phyloP scores from a whole-genome alignment of 257 asterid species.

The Cynanchum wilfordii region DNA sequence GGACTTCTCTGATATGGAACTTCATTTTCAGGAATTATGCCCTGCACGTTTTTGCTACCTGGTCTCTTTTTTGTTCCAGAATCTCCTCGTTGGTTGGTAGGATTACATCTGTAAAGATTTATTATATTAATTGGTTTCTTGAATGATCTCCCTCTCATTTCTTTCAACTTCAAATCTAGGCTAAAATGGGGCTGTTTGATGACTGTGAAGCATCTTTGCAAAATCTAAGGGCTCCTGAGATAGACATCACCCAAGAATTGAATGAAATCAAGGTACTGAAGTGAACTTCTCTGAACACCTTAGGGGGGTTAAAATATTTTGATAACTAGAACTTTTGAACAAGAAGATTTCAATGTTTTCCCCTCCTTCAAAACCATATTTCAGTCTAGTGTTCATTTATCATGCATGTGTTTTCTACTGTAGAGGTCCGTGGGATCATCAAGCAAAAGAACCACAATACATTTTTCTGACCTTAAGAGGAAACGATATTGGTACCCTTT shows the following conservation, averaged over 20 bases:
- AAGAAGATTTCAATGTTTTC: neutral
- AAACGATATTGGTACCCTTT: slow-evolving; percentile 72
- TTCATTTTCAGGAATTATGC: slow-evolving; percentile 53
- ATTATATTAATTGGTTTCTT: slow-evolving; percentile 8
- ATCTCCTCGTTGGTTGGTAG: slow-evolving; percentile 98
- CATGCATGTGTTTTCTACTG: slow-evolving; percentile 14
- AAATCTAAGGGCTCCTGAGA: slow-evolving; percentile 81
- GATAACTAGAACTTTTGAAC: neutral
- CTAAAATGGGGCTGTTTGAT: slow-evolving; percentile 69
- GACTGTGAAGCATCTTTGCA: slow-evolving; percentile 81
- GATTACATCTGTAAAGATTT: slow-evolving; percentile 23
- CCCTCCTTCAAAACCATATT: neutral
- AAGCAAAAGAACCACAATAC: slow-evolving; percentile 56
- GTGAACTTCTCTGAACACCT: slow-evolving; percentile 3
- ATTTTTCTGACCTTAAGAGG: slow-evolving; percentile 71
- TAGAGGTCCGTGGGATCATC: slow-evolving; percentile 83
- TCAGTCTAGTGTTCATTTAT: slow-evolving; percentile 11
- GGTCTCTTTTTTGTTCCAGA: slow-evolving; percentile 92
- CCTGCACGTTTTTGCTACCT: slow-evolving; percentile 81
- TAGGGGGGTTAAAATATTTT: neutral
- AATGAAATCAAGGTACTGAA: slow-evolving; percentile 72
- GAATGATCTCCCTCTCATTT: slow-evolving; percentile 7
- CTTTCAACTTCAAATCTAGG: slow-evolving; percentile 35
- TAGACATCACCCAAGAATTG: slow-evolving; percentile 67
- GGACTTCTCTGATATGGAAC: neutral